Base-by-base conservation (phyloP, 768 basidiomycete genomes). In the Mycena polygramma region DNA sequence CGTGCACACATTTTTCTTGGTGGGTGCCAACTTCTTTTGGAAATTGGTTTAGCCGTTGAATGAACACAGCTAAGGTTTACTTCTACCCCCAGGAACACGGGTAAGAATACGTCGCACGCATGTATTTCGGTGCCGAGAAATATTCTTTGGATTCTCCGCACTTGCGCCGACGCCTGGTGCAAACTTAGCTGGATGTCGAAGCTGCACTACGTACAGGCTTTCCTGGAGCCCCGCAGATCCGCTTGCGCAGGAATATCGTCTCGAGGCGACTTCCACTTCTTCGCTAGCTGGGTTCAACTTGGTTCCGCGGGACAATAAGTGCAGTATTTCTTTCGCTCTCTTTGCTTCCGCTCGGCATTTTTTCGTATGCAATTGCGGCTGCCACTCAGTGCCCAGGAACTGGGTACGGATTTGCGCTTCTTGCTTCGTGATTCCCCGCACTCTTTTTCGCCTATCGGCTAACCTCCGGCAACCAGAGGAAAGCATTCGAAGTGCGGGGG, bases 211-310 rank as follows among this genome's bases (percentile, higher is more conserved):
- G 30, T 36, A 24, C 22, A n/a, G 5, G 11, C 20, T 55, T 61
- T 53, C 48, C 53, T 49, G 67, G 67, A 62, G 59, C n/a, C 67
- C 67, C 67, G 67, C 36, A 68, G 67, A 70, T 70, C 69, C 59
- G 69, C n/a, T 9, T 4, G 17, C 35, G 6, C 59, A 49, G 22
- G 45, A 49, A 60, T 49, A 60, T 37, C 20, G 15, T 17, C 11
- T 10, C 41, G 41, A 41, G 45, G 24, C 26, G 11, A 45, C 57
- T 59, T 59, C 26, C 30, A 30, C 30, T 30, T 37, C 35, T 57
- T 19, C 6, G 30, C 3, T 30, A 6, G 6, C 45, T 60, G 45
- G n/a, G 6, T 63, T 63, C 35, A 37, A 53, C 30, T 30, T 30
- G 30, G 30, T 24, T 63, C 51, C 62, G 62, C 62, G 49, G 59